phyloP scores from a whole-genome alignment of 1,284 basidiomycete genomes.

The Caloboletus firmus region DNA sequence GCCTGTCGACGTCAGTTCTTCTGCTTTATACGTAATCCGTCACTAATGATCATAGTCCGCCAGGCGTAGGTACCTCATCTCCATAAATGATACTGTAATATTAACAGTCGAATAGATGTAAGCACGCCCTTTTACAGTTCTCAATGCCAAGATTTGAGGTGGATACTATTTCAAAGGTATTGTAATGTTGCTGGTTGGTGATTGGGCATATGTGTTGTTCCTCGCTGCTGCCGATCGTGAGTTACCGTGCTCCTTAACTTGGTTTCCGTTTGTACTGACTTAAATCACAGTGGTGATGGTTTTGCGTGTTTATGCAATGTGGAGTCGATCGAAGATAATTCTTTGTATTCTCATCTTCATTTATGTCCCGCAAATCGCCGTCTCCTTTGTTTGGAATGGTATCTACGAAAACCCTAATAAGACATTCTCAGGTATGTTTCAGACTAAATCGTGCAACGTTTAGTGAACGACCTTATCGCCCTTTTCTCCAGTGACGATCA shows the following conservation, averaged over 20 bases:
- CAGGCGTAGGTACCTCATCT: constrained; percentile 4
- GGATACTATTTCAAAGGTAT: constrained; percentile 1
- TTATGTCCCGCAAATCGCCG: background rate
- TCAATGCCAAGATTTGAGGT: background rate
- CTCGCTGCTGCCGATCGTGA: constrained; percentile 14
- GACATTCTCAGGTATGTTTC: constrained; percentile 3
- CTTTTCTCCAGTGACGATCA: constrained; percentile 1
- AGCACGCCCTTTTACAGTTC: background rate
- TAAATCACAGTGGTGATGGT: constrained; percentile 14
- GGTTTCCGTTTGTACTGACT: background rate
- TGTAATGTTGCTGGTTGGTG: background rate
- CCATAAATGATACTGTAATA: too few species aligned
- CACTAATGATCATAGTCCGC: background rate
- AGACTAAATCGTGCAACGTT: background rate
- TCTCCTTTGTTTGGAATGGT: constrained; percentile 5
- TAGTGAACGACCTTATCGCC: too few species aligned
- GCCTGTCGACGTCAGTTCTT: background rate
- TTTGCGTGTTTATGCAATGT: constrained; percentile 16
- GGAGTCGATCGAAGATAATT: constrained; percentile 6
- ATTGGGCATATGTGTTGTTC: constrained; percentile 14
- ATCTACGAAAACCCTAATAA: constrained; percentile 3
- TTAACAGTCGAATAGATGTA: constrained; percentile 9
- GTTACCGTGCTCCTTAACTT: background rate
- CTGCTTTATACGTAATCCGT: background rate
- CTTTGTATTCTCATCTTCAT: constrained; percentile 10